Conservation (phyloP, 73 alveolate genomes). For the Tetrahymena malaccensis region DNA sequence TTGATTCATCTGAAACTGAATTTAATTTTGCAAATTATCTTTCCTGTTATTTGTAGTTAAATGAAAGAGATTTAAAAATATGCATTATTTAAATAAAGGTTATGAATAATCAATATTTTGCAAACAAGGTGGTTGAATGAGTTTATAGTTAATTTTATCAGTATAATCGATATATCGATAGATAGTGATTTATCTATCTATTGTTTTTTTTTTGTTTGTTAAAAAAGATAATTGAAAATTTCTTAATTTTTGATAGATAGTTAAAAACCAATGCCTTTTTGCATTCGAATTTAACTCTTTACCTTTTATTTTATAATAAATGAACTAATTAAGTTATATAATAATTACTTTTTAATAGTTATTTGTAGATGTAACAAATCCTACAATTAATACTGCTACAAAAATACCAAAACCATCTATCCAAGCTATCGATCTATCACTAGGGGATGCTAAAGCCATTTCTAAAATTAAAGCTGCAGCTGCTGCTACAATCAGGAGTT, state of each 20-base stretch:
- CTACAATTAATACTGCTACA: conserved; percentile 69
- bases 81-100: not conserved
- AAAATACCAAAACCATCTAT: conserved; percentile 79
- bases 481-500: conserved; percentile 68
- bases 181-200: no score
- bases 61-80: not conserved
- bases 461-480: conserved; percentile 58
- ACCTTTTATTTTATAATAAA: not conserved
- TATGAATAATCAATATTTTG: no score
- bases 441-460: conserved; percentile 47
- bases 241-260: conserved; percentile 10
- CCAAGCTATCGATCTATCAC: conserved; percentile 70
- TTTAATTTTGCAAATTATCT: conserved; percentile 12
- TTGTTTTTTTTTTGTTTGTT: no score
- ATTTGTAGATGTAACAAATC: conserved; percentile 59
- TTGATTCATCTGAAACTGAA: conserved; percentile 36
- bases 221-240: not conserved
- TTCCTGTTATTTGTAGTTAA: conserved; percentile 15
- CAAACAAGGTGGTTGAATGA: no score
- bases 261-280: conserved; percentile 19
- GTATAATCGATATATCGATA: no score
- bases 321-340: conserved; percentile 1
- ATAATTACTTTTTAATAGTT: conserved; percentile 60
- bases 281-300: not conserved
- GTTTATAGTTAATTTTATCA: no score